These are phyloP conservation scores for Neopestalotiopsis rosae DNA, from an alignment of 2,329 filamentous ascomycete genomes.

Conservation along the genomic window DNA sequence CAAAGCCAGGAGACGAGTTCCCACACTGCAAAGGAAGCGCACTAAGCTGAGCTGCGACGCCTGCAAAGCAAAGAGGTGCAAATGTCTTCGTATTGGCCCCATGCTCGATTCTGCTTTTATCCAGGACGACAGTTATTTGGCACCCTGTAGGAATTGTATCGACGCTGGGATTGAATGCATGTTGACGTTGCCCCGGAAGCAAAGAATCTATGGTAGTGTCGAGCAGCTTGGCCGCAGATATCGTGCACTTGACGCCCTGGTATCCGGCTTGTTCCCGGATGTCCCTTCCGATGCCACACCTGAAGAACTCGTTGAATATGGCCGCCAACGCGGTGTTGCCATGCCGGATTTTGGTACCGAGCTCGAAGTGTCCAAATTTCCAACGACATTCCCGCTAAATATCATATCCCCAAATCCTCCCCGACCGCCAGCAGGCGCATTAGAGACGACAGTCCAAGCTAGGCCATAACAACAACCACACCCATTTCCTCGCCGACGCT, in stretches of 20 bases:
- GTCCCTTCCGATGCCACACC: conserved; percentile 42
- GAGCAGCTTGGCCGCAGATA: conserved; percentile 49
- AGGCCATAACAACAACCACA: conserved; percentile 6
- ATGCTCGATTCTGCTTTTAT: conserved; percentile 15
- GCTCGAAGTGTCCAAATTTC: neutral
- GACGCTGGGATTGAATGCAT: conserved; percentile 44
- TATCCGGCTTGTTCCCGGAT: conserved; percentile 46
- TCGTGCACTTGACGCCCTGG: conserved; percentile 45
- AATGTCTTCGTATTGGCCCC: conserved; percentile 34
- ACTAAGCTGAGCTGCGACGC: conserved; percentile 42
- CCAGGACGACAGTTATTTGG: conserved; percentile 28
- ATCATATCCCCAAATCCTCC: conserved; percentile 16
- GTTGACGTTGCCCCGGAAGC: conserved; percentile 48
- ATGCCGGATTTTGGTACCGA: conserved; percentile 38
- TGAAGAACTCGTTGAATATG: conserved; percentile 45
- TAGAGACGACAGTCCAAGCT: conserved; percentile 17
- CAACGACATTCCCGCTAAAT: neutral
- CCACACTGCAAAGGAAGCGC: conserved; percentile 38
- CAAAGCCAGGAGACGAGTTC: conserved; percentile 37
- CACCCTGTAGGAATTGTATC: conserved; percentile 44
- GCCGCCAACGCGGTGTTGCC: conserved; percentile 39
- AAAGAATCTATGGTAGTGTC: conserved; percentile 49
- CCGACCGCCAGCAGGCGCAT: conserved; percentile 3
- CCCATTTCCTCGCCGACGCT: conserved; percentile 27
- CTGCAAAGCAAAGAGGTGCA: conserved; percentile 42